Base-by-base conservation (phyloP, 768 basidiomycete genomes). In the Chalciporus sphaerocephalus region DNA sequence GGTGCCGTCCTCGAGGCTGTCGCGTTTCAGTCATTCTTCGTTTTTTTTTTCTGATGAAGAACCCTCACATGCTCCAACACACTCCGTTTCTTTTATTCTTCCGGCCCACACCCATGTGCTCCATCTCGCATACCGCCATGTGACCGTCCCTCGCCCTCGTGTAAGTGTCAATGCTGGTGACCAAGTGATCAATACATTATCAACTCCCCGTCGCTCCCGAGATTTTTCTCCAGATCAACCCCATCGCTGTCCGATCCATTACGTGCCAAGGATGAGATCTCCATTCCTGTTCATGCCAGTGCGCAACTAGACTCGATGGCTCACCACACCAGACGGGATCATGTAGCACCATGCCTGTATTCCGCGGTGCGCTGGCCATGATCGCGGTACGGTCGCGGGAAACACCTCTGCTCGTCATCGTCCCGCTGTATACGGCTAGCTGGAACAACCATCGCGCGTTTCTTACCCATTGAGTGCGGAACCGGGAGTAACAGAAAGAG, bases 1-100 rank as follows among this genome's bases (percentile, higher is more conserved):
- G 59, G 54, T 51, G 48, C 53, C 61, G 51, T 67, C 64, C 63
- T 65, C 65, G 62, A 65, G 64, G 64, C 53, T 55, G 49, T 58
- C 58, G 53, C 60, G 53, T 65, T 66, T 63, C 53, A 55, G 8
- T 21, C n/a, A n/a, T 12, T 36, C 27, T 45, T 42, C 46, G 38
- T 42, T 47, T 47, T 32, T 32, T n/a, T 15, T 7, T 15, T 32
- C 30, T 32, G 30, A 2, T n/a, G 30, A n/a, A 32, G 30, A 32
- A 32, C 30, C 30, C 24, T 32, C 30, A 2, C 15, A 32, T 32
- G 4, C 30, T 32, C 30, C 30, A 32, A 13, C n/a, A 15, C 15
- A 32, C 4, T 32, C n/a, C 30, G 13, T 32, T n/a, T 32, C 13
- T 32, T 32, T 32, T 32, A n/a, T 32, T 32, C 30, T 32, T 32